These are phyloP conservation scores for Gelatoporia subvermispora DNA, from an alignment of 768 basidiomycete species.

Conservation along the genomic window DNA sequence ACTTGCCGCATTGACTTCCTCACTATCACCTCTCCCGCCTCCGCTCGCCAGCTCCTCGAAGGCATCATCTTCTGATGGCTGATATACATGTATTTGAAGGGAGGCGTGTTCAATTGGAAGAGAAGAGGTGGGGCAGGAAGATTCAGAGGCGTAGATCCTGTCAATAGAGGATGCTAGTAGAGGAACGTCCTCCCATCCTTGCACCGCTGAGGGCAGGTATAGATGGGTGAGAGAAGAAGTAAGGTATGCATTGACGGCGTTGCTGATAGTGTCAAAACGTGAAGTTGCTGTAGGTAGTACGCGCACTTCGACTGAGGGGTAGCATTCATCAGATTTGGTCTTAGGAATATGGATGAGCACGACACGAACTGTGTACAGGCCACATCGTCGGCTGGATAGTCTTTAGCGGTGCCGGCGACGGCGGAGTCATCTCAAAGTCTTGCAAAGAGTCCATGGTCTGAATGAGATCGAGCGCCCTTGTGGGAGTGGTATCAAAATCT, in stretches of 20 bases:
- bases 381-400: constrained; percentile 32
- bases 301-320: constrained; percentile 72
- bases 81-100: constrained; percentile 86
- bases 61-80: constrained; percentile 62
- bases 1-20: constrained; percentile 81
- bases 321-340: neutral
- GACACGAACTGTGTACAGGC: constrained; percentile 59
- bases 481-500: too few relatives aligned
- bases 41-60: constrained; percentile 68
- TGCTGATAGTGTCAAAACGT: constrained; percentile 71
- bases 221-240: constrained; percentile 58
- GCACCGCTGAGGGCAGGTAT: constrained; percentile 61
- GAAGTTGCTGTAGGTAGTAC: constrained; percentile 62
- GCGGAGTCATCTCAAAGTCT: constrained; percentile 22
- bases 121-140: constrained; percentile 46
- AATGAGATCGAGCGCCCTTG: neutral
- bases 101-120: constrained; percentile 52
- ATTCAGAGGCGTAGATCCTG: constrained; percentile 68
- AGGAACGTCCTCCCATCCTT: constrained; percentile 76
- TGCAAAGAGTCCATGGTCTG: constrained; percentile 14
- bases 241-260: constrained; percentile 54
- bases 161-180: constrained; percentile 74
- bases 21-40: constrained; percentile 50
- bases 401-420: constrained; percentile 5
- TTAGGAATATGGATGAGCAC: neutral